Conservation (phyloP, 495 filamentous ascomycete genomes). For the Podospora conica region DNA sequence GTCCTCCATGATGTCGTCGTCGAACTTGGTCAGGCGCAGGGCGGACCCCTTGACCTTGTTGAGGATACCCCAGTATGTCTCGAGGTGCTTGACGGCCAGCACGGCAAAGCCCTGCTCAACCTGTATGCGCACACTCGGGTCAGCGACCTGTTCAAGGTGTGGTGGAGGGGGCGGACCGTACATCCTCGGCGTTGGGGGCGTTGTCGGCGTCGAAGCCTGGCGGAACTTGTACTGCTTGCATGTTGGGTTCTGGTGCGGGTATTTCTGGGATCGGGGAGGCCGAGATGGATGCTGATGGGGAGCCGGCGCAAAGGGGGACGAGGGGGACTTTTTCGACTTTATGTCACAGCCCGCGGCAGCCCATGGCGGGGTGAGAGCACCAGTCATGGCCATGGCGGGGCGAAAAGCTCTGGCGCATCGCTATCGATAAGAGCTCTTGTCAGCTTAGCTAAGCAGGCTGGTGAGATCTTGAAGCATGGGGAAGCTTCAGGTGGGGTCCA, state of each 20-base stretch:
- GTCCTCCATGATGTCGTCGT: conserved; percentile 88
- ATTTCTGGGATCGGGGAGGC: neutral
- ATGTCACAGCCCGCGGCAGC: neutral
- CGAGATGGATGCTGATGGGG: neutral
- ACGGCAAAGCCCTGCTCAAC: conserved; percentile 99
- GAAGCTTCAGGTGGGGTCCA: neutral
- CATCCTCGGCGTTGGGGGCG: conserved; percentile 47
- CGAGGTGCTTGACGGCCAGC: conserved; percentile 92
- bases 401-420: neutral
- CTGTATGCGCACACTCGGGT: conserved; percentile 35
- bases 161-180: conserved; percentile 14
- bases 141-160: neutral
- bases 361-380: neutral
- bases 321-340: neutral
- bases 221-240: conserved; percentile 21
- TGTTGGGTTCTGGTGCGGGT: neutral
- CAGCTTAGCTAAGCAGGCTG: neutral
- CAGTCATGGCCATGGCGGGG: neutral
- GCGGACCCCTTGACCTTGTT: conserved; percentile 80
- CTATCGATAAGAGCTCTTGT: conserved; percentile 12
- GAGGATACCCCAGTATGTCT: conserved; percentile 94
- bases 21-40: conserved; percentile 83
- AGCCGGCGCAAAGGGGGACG: neutral
- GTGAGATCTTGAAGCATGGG: neutral
- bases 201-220: conserved; percentile 40